Percentiles rank a stretch among this genome's conserved stretches.
These are phyloP conservation scores for Penicillium sp. DNA, from an alignment of 2,329 filamentous ascomycete genomes.

Conservation along the genomic window DNA sequence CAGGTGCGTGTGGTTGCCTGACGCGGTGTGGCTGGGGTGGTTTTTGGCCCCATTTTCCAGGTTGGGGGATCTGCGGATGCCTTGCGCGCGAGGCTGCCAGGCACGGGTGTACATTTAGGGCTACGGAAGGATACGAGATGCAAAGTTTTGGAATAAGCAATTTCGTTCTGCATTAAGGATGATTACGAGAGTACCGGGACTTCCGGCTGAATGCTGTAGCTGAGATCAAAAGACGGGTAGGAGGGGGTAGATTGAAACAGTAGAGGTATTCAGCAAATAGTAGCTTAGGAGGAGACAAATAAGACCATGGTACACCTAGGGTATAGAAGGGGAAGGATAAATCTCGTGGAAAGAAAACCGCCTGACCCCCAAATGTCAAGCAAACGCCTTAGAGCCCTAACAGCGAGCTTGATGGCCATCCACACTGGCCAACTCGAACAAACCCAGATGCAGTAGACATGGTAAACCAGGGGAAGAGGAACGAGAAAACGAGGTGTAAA, in stretches of 20 bases:
- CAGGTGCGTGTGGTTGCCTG: slow-evolving; percentile 2
- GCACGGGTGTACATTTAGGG: background rate
- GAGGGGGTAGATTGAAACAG: background rate
- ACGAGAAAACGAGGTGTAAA: slow-evolving; percentile 15
- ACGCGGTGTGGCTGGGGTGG: background rate
- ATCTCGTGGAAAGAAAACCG: slow-evolving; percentile 34
- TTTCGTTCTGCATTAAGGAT: background rate
- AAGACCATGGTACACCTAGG: slow-evolving; percentile 30
- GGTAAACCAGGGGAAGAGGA: background rate
- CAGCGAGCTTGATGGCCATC: slow-evolving; percentile 16
- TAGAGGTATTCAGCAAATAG: background rate
- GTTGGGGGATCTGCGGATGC: background rate
- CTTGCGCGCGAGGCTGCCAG: background rate
- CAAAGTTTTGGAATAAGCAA: background rate
- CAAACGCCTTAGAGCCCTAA: slow-evolving; percentile 32
- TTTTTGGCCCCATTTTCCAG: background rate
- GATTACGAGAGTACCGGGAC: background rate
- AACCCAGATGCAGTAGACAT: slow-evolving; percentile 21
- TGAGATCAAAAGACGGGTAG: background rate
- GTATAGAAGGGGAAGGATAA: slow-evolving; percentile 38
- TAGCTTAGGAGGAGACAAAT: slow-evolving; percentile 10
- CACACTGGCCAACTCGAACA: slow-evolving; percentile 7
- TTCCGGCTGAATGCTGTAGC: background rate
- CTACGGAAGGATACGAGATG: background rate
- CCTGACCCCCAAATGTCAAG: slow-evolving; percentile 33